A percentile compares a stretch with the other conserved stretches of the same genome.
These are phyloP conservation scores for Mortierella sp. DNA, from an alignment of 371 early-diverging fungal species.

Conservation along the genomic window DNA sequence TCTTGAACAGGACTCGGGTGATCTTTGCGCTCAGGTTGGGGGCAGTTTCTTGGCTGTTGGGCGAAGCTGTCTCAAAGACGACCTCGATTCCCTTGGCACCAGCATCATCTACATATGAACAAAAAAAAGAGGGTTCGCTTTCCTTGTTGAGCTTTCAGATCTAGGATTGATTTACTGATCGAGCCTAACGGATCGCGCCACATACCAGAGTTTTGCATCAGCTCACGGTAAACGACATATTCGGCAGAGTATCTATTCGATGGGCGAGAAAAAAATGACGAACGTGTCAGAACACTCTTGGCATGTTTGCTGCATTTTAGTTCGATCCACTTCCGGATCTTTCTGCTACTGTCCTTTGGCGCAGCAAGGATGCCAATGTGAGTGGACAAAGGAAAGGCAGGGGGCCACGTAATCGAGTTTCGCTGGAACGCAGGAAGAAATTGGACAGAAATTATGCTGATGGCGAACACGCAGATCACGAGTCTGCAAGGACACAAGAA, in stretches of 20 bases:
- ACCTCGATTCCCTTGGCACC: slow-evolving; percentile 70
- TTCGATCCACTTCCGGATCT: neutral
- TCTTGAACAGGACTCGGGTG: slow-evolving; percentile 78
- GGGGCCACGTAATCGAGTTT: slow-evolving; percentile 17
- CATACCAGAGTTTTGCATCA: slow-evolving; percentile 83
- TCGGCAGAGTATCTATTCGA: slow-evolving; percentile 78
- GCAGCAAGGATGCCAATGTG: neutral
- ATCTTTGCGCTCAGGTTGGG: slow-evolving; percentile 68
- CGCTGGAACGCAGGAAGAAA: neutral
- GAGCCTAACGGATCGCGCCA: neutral
- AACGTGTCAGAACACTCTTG: slow-evolving; percentile 8
- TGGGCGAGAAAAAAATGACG: neutral
- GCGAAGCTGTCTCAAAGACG: slow-evolving; percentile 65
- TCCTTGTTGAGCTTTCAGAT: neutral
- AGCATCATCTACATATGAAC: slow-evolving; percentile 68
- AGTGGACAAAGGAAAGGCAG: neutral
- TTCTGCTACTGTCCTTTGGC: neutral
- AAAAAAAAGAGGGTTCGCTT: neutral
- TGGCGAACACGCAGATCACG: neutral
- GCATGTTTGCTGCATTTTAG: neutral
- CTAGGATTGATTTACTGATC: neutral
- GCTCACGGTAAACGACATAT: slow-evolving; percentile 79
- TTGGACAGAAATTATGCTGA: neutral
- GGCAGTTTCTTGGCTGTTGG: slow-evolving; percentile 54
- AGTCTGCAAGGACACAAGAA: neutral